phyloP scores from a whole-genome alignment of 768 basidiomycete species.

The Cystobasidium ongulense region DNA sequence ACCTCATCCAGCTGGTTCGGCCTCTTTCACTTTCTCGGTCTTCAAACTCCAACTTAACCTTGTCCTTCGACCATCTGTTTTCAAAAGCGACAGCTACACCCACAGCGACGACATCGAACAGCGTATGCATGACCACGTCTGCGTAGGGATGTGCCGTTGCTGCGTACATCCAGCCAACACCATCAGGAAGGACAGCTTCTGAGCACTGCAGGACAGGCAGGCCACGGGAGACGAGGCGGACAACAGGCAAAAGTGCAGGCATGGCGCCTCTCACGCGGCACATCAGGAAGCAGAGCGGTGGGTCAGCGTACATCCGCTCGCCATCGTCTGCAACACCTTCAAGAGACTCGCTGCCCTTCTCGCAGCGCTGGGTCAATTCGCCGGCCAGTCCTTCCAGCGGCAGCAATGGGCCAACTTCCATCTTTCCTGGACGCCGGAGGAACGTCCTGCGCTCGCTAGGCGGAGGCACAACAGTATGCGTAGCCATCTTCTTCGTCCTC shows the following conservation, averaged over 20 bases:
- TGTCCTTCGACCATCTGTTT: too few species aligned
- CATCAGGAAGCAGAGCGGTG: background rate
- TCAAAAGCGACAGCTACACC: too few species aligned
- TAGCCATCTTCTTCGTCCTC: constrained; percentile 3
- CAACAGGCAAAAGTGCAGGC: background rate
- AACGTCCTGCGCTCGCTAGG: background rate
- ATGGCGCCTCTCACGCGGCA: background rate
- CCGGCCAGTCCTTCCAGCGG: background rate
- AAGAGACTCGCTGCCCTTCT: background rate
- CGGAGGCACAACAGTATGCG: background rate
- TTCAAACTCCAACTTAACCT: too few species aligned
- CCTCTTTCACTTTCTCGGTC: too few species aligned
- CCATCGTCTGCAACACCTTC: constrained; percentile 10
- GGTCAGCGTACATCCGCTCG: background rate
- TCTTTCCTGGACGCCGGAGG: background rate
- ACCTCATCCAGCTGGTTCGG: too few species aligned
- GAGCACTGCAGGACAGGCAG: background rate
- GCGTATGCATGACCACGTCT: background rate
- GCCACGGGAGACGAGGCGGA: background rate
- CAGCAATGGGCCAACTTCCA: background rate
- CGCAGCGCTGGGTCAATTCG: background rate
- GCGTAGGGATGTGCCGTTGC: background rate
- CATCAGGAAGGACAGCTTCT: background rate
- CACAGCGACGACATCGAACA: background rate
- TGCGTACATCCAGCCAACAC: background rate